phyloP scores from a whole-genome alignment of 345 rosid species.

The Reutealis trisperma region DNA sequence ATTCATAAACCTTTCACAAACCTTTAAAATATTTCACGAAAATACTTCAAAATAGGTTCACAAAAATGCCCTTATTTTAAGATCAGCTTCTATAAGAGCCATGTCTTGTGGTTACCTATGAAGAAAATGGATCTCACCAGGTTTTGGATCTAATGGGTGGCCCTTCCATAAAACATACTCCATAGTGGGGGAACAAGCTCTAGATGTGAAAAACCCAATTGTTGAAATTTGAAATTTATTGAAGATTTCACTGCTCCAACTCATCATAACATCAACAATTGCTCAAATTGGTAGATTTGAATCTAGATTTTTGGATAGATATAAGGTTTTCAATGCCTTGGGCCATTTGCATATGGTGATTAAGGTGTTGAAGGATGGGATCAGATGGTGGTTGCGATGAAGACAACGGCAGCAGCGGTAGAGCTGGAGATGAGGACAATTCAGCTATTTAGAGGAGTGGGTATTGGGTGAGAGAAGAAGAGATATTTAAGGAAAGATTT shows the following conservation, averaged over 20 bases:
- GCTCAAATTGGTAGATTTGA: conserved; percentile 24
- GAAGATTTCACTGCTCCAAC: conserved; percentile 25
- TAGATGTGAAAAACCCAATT: conserved; percentile 32
- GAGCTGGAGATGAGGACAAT: conserved; percentile 15
- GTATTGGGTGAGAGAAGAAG: conserved; percentile 32
- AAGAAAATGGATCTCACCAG: conserved; percentile 31
- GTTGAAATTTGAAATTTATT: conserved; percentile 15
- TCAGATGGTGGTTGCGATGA: conserved; percentile 15
- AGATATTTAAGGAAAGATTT: conserved; percentile 27
- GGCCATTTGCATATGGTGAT: conserved; percentile 10
- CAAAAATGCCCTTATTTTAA: conserved; percentile 22
- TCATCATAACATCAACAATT: conserved; percentile 43
- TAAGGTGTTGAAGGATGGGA: not conserved
- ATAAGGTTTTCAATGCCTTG: conserved; percentile 27
- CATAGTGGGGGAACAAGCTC: conserved; percentile 36
- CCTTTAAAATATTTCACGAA: no score
- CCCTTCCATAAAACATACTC: conserved; percentile 33
- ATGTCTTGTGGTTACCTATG: conserved; percentile 39
- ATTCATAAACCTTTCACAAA: no score
- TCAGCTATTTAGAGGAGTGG: conserved; percentile 25
- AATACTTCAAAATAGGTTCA: no score
- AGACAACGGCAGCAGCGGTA: conserved; percentile 12
- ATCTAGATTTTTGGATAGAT: not conserved
- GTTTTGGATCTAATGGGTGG: conserved; percentile 16
- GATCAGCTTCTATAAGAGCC: conserved; percentile 31